These are phyloP conservation scores for Austroboletus olivaceoglutinosus DNA, from an alignment of 1,284 basidiomycete genomes.

Conservation along the genomic window DNA sequence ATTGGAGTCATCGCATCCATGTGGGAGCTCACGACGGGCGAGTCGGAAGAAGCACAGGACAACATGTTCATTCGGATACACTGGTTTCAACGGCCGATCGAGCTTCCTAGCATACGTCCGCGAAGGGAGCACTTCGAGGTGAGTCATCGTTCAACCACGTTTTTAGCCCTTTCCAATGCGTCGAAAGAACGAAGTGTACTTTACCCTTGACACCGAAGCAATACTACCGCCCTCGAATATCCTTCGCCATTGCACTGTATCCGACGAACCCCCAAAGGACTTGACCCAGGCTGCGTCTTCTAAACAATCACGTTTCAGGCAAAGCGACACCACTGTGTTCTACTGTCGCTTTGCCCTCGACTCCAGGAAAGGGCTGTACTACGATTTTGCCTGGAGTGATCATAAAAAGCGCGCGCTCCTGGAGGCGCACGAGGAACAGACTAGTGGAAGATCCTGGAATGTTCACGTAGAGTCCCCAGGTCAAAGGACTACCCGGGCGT, in stretches of 20 bases:
- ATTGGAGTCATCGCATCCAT: conserved; percentile 64
- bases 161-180: conserved; percentile 1
- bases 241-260: conserved; percentile 51
- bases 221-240: conserved; percentile 51
- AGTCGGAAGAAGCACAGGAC: conserved; percentile 22
- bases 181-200: conserved; percentile 67
- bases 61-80: conserved; percentile 59
- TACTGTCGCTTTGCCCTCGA: conserved; percentile 64
- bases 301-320: conserved; percentile 6
- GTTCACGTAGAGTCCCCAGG: conserved; percentile 19
- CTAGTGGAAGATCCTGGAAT: conserved; percentile 29
- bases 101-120: conserved; percentile 56
- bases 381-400: conserved; percentile 55
- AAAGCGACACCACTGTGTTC: conserved; percentile 27
- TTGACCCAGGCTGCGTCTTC: conserved; percentile 9
- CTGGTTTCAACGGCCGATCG: conserved; percentile 66
- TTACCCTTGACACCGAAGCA: conserved; percentile 49
- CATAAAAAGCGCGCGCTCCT: conserved; percentile 43
- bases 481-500: conserved; percentile 3
- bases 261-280: conserved; percentile 25
- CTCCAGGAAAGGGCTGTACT: conserved; percentile 58
- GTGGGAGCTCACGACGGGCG: conserved; percentile 49
- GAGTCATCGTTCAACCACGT: conserved; percentile 19
- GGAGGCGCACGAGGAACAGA: conserved; percentile 26
- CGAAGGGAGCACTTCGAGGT: conserved; percentile 58